Conservation (phyloP, 805 yeast genomes). For the Dipodascus albidus region DNA sequence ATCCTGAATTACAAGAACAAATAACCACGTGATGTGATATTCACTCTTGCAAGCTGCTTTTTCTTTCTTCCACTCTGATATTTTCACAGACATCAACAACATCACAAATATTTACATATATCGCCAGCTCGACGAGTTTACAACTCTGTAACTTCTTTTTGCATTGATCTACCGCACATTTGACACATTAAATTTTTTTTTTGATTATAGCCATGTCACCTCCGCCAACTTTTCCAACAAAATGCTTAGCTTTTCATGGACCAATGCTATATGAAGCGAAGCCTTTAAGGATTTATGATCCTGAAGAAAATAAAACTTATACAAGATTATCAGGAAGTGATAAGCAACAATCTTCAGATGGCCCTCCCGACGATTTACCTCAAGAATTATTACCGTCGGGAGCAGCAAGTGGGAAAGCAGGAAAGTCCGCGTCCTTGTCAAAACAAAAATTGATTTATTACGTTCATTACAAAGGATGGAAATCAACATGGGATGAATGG, state of each 20-base stretch:
- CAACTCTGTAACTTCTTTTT: neutral
- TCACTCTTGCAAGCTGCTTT: neutral
- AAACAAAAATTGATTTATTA: slow-evolving; percentile 34
- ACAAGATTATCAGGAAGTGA: slow-evolving; percentile 8
- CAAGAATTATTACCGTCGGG: neutral
- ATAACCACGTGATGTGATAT: neutral
- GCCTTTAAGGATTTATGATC: slow-evolving; percentile 51
- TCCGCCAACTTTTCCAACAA: neutral
- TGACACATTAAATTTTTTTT: neutral
- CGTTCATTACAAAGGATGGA: slow-evolving; percentile 94
- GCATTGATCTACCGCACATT: neutral
- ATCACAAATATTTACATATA: neutral
- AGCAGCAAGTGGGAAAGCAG: slow-evolving; percentile 4
- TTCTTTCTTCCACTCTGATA: neutral
- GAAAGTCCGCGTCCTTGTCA: slow-evolving; percentile 5
- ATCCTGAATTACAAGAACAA: neutral
- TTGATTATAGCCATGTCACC: neutral
- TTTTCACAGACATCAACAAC: neutral
- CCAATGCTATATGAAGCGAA: slow-evolving; percentile 86
- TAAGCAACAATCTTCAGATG: slow-evolving; percentile 6
- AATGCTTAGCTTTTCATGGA: slow-evolving; percentile 77
- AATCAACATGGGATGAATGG: slow-evolving; percentile 96
- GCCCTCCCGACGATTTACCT: slow-evolving; percentile 2
- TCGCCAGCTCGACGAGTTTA: neutral
- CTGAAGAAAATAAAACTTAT: slow-evolving; percentile 23